These are phyloP conservation scores for Naegleria lovaniensis DNA, from an alignment of 208 protist genomes.

Conservation along the genomic window DNA sequence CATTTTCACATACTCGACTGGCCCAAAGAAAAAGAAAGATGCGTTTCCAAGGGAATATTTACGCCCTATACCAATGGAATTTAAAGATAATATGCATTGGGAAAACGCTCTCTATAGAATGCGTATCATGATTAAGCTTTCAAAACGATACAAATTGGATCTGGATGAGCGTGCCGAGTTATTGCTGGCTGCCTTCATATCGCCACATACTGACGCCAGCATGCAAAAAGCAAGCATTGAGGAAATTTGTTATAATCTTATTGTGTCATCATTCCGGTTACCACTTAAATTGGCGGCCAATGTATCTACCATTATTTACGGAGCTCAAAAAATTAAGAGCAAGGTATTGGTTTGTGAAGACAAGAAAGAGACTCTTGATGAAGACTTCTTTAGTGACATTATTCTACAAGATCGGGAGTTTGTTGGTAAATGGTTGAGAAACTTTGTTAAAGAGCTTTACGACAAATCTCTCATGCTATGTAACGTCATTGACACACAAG, in stretches of 20 bases:
- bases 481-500: neutral
- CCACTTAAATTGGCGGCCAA: neutral
- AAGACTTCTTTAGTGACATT: neutral
- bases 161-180: neutral
- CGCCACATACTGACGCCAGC: neutral
- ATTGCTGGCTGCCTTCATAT: neutral
- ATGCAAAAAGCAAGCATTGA: neutral
- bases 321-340: neutral
- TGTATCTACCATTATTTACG: neutral
- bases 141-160: neutral
- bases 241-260: neutral
- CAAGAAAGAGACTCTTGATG: neutral
- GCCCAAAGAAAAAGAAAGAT: neutral
- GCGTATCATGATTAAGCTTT: neutral
- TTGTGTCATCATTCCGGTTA: neutral
- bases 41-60: neutral
- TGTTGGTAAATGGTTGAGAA: neutral
- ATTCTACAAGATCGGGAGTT: neutral
- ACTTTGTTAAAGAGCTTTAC: neutral
- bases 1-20: neutral
- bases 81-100: neutral
- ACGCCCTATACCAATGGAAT: neutral
- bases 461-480: neutral
- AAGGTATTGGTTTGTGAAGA: neutral
- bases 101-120: neutral